phyloP scores from a whole-genome alignment of 2,329 filamentous ascomycete genomes.

The Cordyceps farinosa region DNA sequence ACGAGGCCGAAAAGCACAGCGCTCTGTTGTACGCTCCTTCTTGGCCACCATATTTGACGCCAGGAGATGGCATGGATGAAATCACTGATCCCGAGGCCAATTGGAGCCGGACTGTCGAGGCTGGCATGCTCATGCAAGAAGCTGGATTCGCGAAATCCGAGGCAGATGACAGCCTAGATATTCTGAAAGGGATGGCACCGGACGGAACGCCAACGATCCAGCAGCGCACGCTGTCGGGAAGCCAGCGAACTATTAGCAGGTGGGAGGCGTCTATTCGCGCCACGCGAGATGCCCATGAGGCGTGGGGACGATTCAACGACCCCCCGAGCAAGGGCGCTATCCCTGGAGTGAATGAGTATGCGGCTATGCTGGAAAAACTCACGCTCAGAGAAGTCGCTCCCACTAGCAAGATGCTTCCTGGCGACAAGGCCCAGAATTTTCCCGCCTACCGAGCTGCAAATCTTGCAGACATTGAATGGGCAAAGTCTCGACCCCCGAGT shows the following conservation, averaged over 20 bases:
- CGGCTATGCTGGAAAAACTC: slow-evolving; percentile 59
- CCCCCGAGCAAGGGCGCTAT: slow-evolving; percentile 32
- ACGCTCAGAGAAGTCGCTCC: slow-evolving; percentile 31
- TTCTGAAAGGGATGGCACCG: slow-evolving; percentile 49
- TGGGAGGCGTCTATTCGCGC: slow-evolving; percentile 58
- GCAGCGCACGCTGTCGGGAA: slow-evolving; percentile 29
- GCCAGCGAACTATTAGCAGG: slow-evolving; percentile 22
- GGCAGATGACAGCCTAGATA: slow-evolving; percentile 47
- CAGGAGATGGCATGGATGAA: slow-evolving; percentile 59
- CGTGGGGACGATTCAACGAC: slow-evolving; percentile 50
- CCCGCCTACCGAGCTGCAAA: slow-evolving; percentile 40
- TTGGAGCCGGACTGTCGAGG: slow-evolving; percentile 50
- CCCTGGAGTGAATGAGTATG: slow-evolving; percentile 47
- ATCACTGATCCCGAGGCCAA: slow-evolving; percentile 48
- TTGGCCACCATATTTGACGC: slow-evolving; percentile 59
- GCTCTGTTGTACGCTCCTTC: slow-evolving; percentile 46
- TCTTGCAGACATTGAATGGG: slow-evolving; percentile 62
- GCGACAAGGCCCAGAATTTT: slow-evolving; percentile 55
- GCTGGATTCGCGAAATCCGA: slow-evolving; percentile 50
- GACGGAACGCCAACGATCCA: slow-evolving; percentile 57
- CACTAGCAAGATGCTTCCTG: slow-evolving; percentile 43
- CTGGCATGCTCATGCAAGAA: slow-evolving; percentile 52
- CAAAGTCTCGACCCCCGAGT: slow-evolving; percentile 58
- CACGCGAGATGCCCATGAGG: slow-evolving; percentile 59
- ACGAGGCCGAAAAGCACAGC: slow-evolving; percentile 45